A percentile compares a stretch with the other conserved stretches of the same genome.
These are phyloP conservation scores for Scheffersomyces lignicola DNA, from an alignment of 1,139 yeast genomes.

Conservation along the genomic window DNA sequence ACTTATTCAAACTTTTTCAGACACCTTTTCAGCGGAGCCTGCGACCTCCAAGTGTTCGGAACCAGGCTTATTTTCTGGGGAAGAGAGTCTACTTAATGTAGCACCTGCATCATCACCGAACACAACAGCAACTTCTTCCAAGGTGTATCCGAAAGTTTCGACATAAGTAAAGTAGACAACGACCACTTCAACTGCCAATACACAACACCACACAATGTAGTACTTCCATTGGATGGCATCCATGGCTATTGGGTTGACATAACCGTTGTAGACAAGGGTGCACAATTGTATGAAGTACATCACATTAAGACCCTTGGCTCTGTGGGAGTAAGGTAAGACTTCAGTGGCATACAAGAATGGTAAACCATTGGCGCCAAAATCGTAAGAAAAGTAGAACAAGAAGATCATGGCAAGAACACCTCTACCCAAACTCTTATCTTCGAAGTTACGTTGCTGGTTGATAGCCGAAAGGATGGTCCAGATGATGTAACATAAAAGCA, in stretches of 20 bases:
- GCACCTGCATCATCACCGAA: slow-evolving; percentile 38
- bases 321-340: slow-evolving; percentile 43
- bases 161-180: slow-evolving; percentile 45
- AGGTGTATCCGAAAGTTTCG: too few species aligned
- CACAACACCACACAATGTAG: slow-evolving; percentile 53
- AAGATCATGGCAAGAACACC: slow-evolving; percentile 50
- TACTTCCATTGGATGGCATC: slow-evolving; percentile 59
- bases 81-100: too few species aligned
- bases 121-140: slow-evolving; percentile 53
- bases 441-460: slow-evolving; percentile 36
- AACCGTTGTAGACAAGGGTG: slow-evolving; percentile 30
- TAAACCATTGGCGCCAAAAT: slow-evolving; percentile 41
- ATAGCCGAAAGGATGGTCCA: slow-evolving; percentile 42
- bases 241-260: slow-evolving; percentile 61
- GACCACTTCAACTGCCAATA: slow-evolving; percentile 34
- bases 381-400: slow-evolving; percentile 38
- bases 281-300: slow-evolving; percentile 27
- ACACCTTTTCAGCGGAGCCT: too few species aligned
- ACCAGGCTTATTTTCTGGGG: too few species aligned
- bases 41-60: too few species aligned
- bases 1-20: too few species aligned
- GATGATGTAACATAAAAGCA: slow-evolving; percentile 38
- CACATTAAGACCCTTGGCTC: too few species aligned
- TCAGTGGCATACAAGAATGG: slow-evolving; percentile 43
- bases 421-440: slow-evolving; percentile 33